These are phyloP conservation scores for Cladosporium velox DNA, from an alignment of 2,329 filamentous ascomycete species.

Conservation along the genomic window DNA sequence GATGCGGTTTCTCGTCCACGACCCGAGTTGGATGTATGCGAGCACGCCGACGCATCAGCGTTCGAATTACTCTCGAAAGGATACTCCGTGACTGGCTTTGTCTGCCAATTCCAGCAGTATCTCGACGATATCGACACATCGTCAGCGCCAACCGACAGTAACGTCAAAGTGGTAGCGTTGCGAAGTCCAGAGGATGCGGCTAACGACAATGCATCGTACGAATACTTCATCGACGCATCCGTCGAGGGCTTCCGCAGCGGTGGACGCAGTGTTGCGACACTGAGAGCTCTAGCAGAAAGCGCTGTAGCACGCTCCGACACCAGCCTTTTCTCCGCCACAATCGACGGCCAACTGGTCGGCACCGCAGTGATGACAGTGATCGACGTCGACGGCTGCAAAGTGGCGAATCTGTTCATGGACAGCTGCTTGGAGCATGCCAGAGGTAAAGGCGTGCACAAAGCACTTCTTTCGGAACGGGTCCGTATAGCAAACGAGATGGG, in stretches of 20 bases:
- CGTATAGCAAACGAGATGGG: not conserved
- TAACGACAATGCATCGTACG: not conserved
- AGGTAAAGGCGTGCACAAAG: not conserved
- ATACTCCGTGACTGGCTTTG: not conserved
- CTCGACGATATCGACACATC: not conserved
- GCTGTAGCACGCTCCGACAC: not conserved
- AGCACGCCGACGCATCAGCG: not conserved
- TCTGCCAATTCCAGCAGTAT: conserved; percentile 1
- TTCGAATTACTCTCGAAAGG: not conserved
- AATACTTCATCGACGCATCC: not conserved
- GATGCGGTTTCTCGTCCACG: not conserved
- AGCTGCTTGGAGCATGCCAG: not conserved
- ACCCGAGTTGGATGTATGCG: not conserved
- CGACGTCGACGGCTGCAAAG: not conserved
- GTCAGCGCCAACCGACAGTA: not conserved
- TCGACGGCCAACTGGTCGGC: not conserved
- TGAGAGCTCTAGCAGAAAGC: conserved; percentile 2
- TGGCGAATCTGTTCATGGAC: not conserved
- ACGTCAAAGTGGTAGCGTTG: not conserved
- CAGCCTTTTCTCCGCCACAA: not conserved
- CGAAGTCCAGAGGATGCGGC: not conserved
- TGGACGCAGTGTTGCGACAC: not conserved
- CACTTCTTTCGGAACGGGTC: not conserved
- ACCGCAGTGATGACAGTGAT: not conserved
- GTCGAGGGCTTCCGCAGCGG: not conserved